Base-by-base conservation (phyloP, 1,139 yeast genomes). In the Kodamaea sp. region DNA sequence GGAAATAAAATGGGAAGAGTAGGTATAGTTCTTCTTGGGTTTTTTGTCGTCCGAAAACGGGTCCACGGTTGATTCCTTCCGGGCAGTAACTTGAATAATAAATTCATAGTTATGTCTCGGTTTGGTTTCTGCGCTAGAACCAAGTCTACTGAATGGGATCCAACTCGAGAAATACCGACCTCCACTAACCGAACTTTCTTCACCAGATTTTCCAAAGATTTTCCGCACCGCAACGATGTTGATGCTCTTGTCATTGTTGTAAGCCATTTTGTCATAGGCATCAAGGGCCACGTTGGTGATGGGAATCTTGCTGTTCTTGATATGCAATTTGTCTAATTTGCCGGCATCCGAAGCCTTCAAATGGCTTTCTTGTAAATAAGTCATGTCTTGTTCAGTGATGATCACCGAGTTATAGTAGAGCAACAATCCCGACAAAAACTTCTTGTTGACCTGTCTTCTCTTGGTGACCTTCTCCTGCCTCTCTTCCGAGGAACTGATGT, bases 361-460 rank as follows among this genome's bases (percentile, higher is more conserved):
- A 62, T 83, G 67, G 58, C 73, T 55, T 56, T 70, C 48, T 7
- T 55, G 53, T 30, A 75, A 73, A 46, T 83, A 83, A 11, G 57
- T 63, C 32, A 71, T 55, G 43, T 83, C 90, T 33, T 77, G 69
- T 0, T 70, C 62, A 2, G 90, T 77, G 11, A 80, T 79, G 14
- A 90, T 57, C 25, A 92, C 85, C 0, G 96, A 82, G 46, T 88
- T 85, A 59, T 77, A 83, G 46, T 87, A 70, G 48, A 87, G 62
- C 22, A 84, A 61, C 22, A 89, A 60, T 34, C 87, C 69, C 34
- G 83, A 75, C 26, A 78, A 69, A 19, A 87, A 39, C 51, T 82
- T 83, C 33, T 65, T 61, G 21, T 80, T 80, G 35, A 83, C 63
- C 44, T 83, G 76, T 44, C 73, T 73, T 31, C 97, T 70, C 53